phyloP scores from a whole-genome alignment of 2,329 filamentous ascomycete species.

The Xylaria sp. region DNA sequence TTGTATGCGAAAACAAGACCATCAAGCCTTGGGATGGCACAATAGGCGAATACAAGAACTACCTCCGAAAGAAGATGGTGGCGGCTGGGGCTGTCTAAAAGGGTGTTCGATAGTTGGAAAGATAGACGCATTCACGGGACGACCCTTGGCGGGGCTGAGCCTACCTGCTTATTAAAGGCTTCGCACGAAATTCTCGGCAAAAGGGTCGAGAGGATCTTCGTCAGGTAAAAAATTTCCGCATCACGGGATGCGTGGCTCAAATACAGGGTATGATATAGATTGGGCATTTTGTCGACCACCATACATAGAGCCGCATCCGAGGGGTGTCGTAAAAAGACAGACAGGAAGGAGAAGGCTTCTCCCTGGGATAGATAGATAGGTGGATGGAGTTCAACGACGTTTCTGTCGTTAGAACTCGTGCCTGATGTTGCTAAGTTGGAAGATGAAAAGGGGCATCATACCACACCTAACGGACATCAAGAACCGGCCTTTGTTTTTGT shows the following conservation, averaged over 20 bases:
- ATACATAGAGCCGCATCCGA: conserved; percentile 41
- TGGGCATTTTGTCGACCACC: conserved; percentile 29
- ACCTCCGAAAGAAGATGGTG: conserved; percentile 99
- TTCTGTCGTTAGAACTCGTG: neutral
- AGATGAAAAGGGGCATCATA: neutral
- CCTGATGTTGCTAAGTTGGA: neutral
- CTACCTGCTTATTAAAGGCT: neutral
- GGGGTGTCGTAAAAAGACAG: conserved; percentile 24
- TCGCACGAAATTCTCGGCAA: conserved; percentile 9
- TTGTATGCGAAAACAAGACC: conserved; percentile 98
- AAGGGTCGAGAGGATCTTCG: conserved; percentile 9
- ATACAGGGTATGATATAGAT: conserved; percentile 35
- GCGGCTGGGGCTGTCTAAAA: conserved; percentile 83
- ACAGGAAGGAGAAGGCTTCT: neutral
- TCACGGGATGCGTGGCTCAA: conserved; percentile 26
- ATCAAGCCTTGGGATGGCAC: conserved; percentile 88
- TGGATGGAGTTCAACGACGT: conserved; percentile 1
- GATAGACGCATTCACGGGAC: conserved; percentile 24
- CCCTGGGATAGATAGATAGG: conserved; percentile 5
- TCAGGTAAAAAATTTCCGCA: conserved; percentile 23
- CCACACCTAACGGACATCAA: conserved; percentile 2
- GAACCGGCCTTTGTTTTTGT: neutral
- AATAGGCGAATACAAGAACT: conserved; percentile 97
- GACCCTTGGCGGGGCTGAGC: neutral
- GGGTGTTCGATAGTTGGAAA: conserved; percentile 19